Base-by-base conservation (phyloP, 2,329 filamentous ascomycete genomes). In the Paracoccidioides lutzii region DNA sequence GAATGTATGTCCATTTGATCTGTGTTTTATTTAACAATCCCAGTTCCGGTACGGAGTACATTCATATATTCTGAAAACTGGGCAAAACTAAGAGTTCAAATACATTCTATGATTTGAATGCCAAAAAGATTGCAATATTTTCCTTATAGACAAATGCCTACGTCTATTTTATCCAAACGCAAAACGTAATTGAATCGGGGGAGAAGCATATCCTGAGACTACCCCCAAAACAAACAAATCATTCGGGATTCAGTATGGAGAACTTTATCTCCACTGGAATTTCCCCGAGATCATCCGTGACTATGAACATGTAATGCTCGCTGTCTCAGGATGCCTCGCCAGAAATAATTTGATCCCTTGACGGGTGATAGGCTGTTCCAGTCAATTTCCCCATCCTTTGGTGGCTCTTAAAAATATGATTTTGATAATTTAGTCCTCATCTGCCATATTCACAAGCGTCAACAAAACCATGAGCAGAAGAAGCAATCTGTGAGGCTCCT, bases 401-500 rank as follows among this genome's bases (percentile, higher is more conserved):
- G 60, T 0, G 69, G 67, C 1, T 61, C 64, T 22, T 0, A 68
- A 65, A 57, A 74, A 75, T 0, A 72, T 67, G 1, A 66, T 68
- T 60, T 76, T 76, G 53, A 75, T 67, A 4, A 4, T 67, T 65
- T 0, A 74, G 52, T 75, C 73, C 61, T 76, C 73, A 56, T 76
- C 74, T 1, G 73, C 74, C 75, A 76, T 76, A 60, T 76, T 76
- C 5, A 75, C 69, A 1, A 71, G 70, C 0, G 69, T 74, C 57
- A 76, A 44, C 14, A 66, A 69, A 22, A 1, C 69, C 70, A 53
- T 73, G 69, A 0, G 62, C 69, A 55, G 73, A 71, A 10, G 67
- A 67, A 15, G 72, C 68, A 55, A 76, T 69, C 64, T 76, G 75
- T n/a, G 75, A 74, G 32, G 73, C 68, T 4, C 75, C 75, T 0